phyloP scores from a whole-genome alignment of 129 eudicot genomes.

The Calendula officinalis region DNA sequence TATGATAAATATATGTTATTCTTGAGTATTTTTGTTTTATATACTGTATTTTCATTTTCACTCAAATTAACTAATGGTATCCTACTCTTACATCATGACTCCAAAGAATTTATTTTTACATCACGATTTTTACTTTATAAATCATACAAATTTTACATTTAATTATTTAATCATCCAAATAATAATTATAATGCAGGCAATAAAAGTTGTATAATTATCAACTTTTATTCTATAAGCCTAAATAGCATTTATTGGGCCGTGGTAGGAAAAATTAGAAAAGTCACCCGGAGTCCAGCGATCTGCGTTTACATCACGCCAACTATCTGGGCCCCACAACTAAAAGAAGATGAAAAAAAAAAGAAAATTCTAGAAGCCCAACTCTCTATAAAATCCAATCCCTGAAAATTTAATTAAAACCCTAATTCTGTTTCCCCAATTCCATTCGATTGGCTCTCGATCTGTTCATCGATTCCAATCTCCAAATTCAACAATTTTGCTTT shows the following conservation, averaged over 20 bases:
- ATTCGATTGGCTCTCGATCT: slow-evolving; percentile 14
- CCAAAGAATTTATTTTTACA: too few relatives aligned
- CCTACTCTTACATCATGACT: too few relatives aligned
- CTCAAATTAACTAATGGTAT: too few relatives aligned
- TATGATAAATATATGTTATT: too few relatives aligned
- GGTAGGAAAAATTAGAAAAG: not conserved
- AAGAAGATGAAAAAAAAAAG: not conserved
- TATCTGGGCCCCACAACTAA: not conserved
- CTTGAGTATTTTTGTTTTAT: too few relatives aligned
- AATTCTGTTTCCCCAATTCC: slow-evolving; percentile 7
- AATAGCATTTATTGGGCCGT: slow-evolving; percentile 8
- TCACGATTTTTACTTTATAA: too few relatives aligned
- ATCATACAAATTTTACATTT: too few relatives aligned
- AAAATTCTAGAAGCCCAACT: slow-evolving; percentile 40
- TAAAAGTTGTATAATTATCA: too few relatives aligned
- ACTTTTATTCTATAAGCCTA: too few relatives aligned
- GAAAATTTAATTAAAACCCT: slow-evolving; percentile 7
- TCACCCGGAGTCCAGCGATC: slow-evolving; percentile 19
- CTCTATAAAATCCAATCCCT: slow-evolving; percentile 8
- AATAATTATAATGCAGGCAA: not conserved
- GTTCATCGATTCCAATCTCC: too few relatives aligned
- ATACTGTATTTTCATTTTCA: too few relatives aligned
- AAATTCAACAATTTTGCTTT: too few relatives aligned
- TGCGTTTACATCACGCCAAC: slow-evolving; percentile 48
- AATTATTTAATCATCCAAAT: not conserved